phyloP scores from a whole-genome alignment of 306 rosid genomes.

The Begonia masoniana region DNA sequence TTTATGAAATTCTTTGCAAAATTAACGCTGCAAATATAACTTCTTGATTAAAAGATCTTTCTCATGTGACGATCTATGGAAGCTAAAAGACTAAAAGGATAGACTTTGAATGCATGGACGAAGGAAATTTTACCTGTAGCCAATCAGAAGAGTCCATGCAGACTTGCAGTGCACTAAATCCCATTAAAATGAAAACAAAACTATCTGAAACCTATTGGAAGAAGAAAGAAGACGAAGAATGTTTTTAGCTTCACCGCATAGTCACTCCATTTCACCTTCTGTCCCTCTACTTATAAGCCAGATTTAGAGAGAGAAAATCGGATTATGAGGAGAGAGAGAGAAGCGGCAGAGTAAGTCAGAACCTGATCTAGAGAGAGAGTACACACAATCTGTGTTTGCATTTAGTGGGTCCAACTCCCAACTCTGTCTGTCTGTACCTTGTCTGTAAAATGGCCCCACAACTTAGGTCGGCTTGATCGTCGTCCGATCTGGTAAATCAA shows the following conservation, averaged over 20 bases:
- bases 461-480: conserved; percentile 28
- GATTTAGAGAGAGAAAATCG: conserved; percentile 2
- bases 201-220: background rate
- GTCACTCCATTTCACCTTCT: conserved; percentile 11
- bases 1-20: no score
- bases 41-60: no score
- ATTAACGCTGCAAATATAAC: no score
- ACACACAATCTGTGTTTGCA: background rate
- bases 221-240: background rate
- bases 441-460: conserved; percentile 18
- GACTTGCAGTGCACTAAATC: conserved; percentile 71
- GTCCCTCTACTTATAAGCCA: conserved; percentile 3
- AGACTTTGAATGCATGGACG: background rate
- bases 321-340: background rate
- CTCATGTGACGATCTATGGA: no score
- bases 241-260: conserved; percentile 8
- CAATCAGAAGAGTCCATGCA: conserved; percentile 95
- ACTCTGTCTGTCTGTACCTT: conserved; percentile 21
- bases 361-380: conserved; percentile 1
- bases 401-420: background rate
- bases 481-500: conserved; percentile 6
- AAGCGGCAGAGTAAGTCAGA: background rate
- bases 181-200: conserved; percentile 27
- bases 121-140: conserved; percentile 56
- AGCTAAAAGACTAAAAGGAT: background rate